Percentiles rank a stretch among this genome's conserved stretches.
phyloP scores from a whole-genome alignment of 163 green algal species.

The Prototheca wickerhamii region DNA sequence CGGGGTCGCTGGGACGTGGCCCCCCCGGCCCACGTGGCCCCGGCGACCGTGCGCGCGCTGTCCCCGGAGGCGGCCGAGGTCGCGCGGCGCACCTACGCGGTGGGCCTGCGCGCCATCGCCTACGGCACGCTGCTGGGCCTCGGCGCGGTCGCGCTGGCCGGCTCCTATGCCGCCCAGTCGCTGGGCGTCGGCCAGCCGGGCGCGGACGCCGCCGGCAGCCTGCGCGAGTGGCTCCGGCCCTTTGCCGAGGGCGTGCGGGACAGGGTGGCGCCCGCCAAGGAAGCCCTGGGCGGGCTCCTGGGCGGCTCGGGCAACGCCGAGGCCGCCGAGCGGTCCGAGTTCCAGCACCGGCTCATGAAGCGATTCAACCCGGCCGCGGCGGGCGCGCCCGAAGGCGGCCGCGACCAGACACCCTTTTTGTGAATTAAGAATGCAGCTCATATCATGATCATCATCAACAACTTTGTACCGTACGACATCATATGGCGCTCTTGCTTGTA shows the following conservation, averaged over 20 bases:
- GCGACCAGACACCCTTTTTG: too few species aligned
- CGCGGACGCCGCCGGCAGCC: conserved; percentile 21
- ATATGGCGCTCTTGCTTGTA: too few species aligned
- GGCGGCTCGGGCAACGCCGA: not conserved
- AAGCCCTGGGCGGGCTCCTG: not conserved
- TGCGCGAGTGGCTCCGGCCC: conserved; percentile 12
- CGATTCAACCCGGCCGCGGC: not conserved
- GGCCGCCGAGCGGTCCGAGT: not conserved
- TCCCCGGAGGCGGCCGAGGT: conserved; percentile 28
- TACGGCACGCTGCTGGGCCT: conserved; percentile 34
- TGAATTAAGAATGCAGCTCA: too few species aligned
- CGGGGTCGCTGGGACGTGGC: conserved; percentile 11
- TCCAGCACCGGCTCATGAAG: not conserved
- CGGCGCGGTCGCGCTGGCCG: conserved; percentile 14
- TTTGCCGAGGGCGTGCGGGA: conserved; percentile 14
- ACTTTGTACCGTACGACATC: too few species aligned
- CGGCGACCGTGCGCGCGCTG: conserved; percentile 1
- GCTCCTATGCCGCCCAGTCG: conserved; percentile 3
- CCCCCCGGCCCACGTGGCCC: conserved; percentile 1
- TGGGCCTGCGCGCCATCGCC: conserved; percentile 30
- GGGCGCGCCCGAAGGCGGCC: not conserved
- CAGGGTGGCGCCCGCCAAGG: not conserved
- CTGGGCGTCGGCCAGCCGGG: conserved; percentile 11
- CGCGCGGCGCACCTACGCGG: conserved; percentile 28
- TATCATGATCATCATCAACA: too few species aligned